These are phyloP conservation scores for Andrographis paniculata DNA, from an alignment of 305 asterid species.

Conservation along the genomic window DNA sequence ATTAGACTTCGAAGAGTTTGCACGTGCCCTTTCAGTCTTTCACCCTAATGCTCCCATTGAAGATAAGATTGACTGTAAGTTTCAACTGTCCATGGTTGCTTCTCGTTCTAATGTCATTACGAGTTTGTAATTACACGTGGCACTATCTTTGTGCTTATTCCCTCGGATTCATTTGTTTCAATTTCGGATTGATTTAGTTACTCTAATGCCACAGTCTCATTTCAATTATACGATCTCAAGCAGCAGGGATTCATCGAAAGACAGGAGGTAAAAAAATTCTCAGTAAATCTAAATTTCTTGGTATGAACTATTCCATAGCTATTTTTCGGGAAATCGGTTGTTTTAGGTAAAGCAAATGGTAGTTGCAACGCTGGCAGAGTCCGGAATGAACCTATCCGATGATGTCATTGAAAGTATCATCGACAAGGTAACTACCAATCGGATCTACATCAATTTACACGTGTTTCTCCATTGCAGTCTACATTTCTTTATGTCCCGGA, in stretches of 20 bases:
- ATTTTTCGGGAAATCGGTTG: neutral
- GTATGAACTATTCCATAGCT: neutral
- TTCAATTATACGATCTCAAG: conserved; percentile 68
- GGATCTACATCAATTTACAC: too few relatives aligned
- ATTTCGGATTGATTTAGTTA: neutral
- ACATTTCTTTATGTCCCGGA: neutral
- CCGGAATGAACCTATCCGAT: conserved; percentile 67
- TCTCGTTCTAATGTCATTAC: too few relatives aligned
- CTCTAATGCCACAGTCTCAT: conserved; percentile 49
- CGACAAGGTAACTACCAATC: conserved; percentile 59
- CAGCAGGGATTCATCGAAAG: conserved; percentile 71
- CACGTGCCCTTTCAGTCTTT: conserved; percentile 67
- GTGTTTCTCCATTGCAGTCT: neutral
- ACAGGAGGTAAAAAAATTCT: conserved; percentile 92
- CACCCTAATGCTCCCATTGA: conserved; percentile 63
- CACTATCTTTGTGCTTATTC: too few relatives aligned
- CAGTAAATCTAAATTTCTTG: too few relatives aligned
- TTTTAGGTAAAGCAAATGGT: conserved; percentile 73
- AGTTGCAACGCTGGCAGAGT: conserved; percentile 64
- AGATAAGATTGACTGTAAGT: conserved; percentile 59
- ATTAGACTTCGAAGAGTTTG: conserved; percentile 85
- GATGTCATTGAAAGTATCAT: conserved; percentile 65
- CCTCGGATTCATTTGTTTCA: neutral
- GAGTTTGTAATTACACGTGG: too few relatives aligned
- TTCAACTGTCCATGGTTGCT: too few relatives aligned